A percentile compares a stretch with the other conserved stretches of the same genome.
These are phyloP conservation scores for Amanita pseudoporphyria DNA, from an alignment of 768 basidiomycete genomes.

Conservation along the genomic window DNA sequence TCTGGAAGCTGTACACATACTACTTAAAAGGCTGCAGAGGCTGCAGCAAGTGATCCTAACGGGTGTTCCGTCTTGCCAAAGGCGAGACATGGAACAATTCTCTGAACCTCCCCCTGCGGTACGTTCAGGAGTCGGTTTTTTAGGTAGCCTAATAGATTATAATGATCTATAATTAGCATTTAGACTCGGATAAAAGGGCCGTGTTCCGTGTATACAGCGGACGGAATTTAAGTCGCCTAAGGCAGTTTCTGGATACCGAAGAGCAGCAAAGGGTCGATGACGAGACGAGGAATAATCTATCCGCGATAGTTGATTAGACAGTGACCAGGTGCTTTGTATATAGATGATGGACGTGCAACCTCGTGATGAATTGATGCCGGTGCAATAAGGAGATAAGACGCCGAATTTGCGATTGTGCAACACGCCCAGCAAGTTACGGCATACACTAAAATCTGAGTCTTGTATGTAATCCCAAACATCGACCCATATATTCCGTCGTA, in stretches of 20 bases:
- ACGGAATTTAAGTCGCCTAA: constrained; percentile 49
- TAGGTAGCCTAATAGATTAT: not conserved
- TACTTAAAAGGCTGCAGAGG: constrained; percentile 48
- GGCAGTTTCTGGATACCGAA: constrained; percentile 67
- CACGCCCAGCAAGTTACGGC: too few relatives aligned
- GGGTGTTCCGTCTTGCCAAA: constrained; percentile 65
- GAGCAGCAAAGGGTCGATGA: constrained; percentile 44
- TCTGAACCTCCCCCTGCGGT: constrained; percentile 64
- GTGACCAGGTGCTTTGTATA: constrained; percentile 43
- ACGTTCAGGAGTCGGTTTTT: constrained; percentile 17
- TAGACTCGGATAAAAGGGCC: constrained; percentile 54
- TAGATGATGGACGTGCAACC: too few relatives aligned
- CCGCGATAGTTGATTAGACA: constrained; percentile 25
- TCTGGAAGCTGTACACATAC: constrained; percentile 61
- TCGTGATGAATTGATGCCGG: too few relatives aligned
- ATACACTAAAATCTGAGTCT: too few relatives aligned
- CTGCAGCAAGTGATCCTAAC: constrained; percentile 74
- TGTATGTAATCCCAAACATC: too few relatives aligned
- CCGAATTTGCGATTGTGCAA: not conserved
- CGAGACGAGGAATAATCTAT: constrained; percentile 51
- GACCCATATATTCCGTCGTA: too few relatives aligned
- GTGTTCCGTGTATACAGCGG: constrained; percentile 78
- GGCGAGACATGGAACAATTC: constrained; percentile 64
- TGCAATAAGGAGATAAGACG: constrained; percentile 2
- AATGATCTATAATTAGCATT: constrained; percentile 32